A percentile compares a stretch with the other conserved stretches of the same genome.
Evolutionary conservation across 2,329 filamentous ascomycete species (phyloP).

Genomic region (Simplicillium aogashimaense): DNA sequence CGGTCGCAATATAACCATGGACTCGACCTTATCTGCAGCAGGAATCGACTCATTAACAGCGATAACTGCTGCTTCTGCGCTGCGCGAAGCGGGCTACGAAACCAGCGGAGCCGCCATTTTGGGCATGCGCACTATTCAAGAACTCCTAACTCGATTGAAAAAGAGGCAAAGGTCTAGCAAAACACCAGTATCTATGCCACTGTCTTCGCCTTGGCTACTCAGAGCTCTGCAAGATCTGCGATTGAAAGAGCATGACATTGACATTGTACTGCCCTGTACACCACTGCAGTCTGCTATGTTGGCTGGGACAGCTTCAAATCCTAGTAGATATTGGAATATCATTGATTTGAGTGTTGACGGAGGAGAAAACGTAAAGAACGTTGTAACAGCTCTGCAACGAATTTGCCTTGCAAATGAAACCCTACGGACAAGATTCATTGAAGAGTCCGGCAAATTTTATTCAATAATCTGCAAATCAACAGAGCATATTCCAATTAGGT

Average conservation of each 20-base stretch:
- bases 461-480: conserved; percentile 50
- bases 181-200: no score
- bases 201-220: no score
- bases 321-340: conserved; percentile 66
- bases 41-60: conserved; percentile 55
- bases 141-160: conserved; percentile 8
- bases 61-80: conserved; percentile 45
- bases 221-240: no score
- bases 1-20: conserved; percentile 20
- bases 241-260: conserved; percentile 15
- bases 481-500: conserved; percentile 27
- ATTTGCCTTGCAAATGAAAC: conserved; percentile 51
- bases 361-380: conserved; percentile 18
- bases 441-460: conserved; percentile 27
- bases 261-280: conserved; percentile 52
- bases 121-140: conserved; percentile 33
- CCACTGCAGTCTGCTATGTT: conserved; percentile 74
- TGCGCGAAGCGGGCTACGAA: conserved; percentile 47
- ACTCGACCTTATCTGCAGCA: conserved; percentile 35
- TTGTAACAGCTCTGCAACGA: conserved; percentile 38
- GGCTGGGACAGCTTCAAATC: conserved; percentile 53
- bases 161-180: background rate
- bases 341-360: conserved; percentile 51
- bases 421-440: conserved; percentile 63
- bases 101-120: conserved; percentile 54